A percentile compares a stretch with the other conserved stretches of the same genome.
These are phyloP conservation scores for Russula lepida DNA, from an alignment of 768 basidiomycete genomes.

Conservation along the genomic window DNA sequence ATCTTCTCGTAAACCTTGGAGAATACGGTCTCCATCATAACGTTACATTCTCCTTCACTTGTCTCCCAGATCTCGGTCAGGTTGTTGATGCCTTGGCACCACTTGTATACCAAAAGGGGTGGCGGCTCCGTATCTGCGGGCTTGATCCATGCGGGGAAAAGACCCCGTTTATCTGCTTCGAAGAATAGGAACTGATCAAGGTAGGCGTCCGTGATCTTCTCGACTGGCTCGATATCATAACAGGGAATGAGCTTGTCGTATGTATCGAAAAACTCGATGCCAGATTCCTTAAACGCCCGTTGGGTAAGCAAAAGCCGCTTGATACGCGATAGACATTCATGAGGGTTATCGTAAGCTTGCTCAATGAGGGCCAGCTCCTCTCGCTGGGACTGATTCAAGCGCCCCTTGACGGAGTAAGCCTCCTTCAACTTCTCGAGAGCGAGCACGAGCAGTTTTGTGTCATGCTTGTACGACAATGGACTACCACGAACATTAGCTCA, in stretches of 20 bases:
- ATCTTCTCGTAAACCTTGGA: conserved; percentile 99
- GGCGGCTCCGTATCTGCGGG: conserved; percentile 95
- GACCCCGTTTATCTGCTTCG: conserved; percentile 95
- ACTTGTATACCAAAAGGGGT: conserved; percentile 95
- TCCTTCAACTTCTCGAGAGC: conserved; percentile 98
- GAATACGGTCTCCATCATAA: conserved; percentile 97
- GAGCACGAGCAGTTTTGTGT: conserved; percentile 93
- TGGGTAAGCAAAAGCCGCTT: conserved; percentile 95
- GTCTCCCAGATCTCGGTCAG: conserved; percentile 98
- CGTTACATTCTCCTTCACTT: conserved; percentile 93
- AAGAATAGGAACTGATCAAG: conserved; percentile 98
- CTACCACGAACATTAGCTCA: conserved; percentile 29
- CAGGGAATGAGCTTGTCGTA: conserved; percentile 98
- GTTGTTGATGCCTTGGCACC: conserved; percentile 99
- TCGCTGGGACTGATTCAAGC: conserved; percentile 95
- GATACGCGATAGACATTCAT: conserved; percentile 97
- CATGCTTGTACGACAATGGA: conserved; percentile 97
- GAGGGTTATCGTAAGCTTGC: conserved; percentile 98
- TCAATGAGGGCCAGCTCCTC: conserved; percentile 97
- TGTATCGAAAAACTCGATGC: conserved; percentile 95
- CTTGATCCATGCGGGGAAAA: conserved; percentile 99
- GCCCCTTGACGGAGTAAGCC: conserved; percentile 95
- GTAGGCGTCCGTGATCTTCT: conserved; percentile 99
- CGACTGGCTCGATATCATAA: conserved; percentile 98
- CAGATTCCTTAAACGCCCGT: conserved; percentile 96